Percentiles rank a stretch among this genome's conserved stretches.
phyloP scores from a whole-genome alignment of 495 filamentous ascomycete species.

The Penicillium longicatenatum region DNA sequence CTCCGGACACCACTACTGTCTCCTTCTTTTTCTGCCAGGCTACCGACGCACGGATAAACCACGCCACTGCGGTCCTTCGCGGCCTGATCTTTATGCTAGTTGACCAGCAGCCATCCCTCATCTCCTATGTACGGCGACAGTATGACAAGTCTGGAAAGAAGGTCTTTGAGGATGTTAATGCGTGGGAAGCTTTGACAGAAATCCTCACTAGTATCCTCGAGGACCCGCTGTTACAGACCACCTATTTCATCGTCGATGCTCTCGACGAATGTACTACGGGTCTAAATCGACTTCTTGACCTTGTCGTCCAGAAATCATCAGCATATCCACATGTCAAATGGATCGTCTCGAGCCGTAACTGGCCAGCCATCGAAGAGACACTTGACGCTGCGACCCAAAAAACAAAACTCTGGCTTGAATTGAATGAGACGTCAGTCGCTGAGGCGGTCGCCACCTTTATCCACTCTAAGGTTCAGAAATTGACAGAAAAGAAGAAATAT shows the following conservation, averaged over 20 bases:
- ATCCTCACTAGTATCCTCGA: background rate
- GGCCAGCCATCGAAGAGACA: slow-evolving; percentile 8
- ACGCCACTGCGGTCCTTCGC: background rate
- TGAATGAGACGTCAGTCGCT: too few relatives aligned
- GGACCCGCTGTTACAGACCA: background rate
- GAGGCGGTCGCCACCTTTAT: too few relatives aligned
- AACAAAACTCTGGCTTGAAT: too few relatives aligned
- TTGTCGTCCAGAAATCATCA: background rate
- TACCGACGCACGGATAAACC: background rate
- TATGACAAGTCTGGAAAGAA: too few relatives aligned
- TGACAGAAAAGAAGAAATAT: too few relatives aligned
- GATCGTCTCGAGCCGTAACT: slow-evolving; percentile 15
- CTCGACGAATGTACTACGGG: slow-evolving; percentile 2
- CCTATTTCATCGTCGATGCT: slow-evolving; percentile 5
- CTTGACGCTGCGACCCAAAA: background rate
- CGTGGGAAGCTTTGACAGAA: background rate
- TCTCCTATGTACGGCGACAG: background rate
- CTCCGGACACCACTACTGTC: background rate
- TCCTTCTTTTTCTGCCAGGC: slow-evolving; percentile 6
- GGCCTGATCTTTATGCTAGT: slow-evolving; percentile 5
- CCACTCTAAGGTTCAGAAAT: too few relatives aligned
- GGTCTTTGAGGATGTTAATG: background rate
- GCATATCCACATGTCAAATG: slow-evolving; percentile 7
- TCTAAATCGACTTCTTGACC: background rate
- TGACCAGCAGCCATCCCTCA: background rate